Evolutionary conservation across 2,329 filamentous ascomycete genomes (phyloP).

Genomic region (Coniochaeta prunicola): DNA sequence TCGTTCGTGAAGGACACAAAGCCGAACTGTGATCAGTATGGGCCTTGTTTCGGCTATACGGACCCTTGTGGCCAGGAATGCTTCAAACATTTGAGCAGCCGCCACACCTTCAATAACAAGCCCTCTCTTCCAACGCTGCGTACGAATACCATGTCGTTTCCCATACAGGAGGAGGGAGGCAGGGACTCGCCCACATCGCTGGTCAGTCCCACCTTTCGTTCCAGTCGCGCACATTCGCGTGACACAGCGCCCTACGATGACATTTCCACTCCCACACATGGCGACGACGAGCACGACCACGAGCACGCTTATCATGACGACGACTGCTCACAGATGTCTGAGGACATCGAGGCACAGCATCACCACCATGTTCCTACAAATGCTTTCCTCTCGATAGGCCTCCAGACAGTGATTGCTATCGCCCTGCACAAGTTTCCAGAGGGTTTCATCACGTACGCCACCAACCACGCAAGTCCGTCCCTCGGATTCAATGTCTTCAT

Average conservation of each 20-base stretch:
- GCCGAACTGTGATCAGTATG: conserved; percentile 51
- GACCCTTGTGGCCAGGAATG: conserved; percentile 61
- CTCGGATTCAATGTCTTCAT: conserved; percentile 91
- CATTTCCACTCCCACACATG: conserved; percentile 7
- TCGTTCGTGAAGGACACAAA: conserved; percentile 62
- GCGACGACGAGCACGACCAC: conserved; percentile 16
- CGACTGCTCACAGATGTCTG: conserved; percentile 19
- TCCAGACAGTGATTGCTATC: conserved; percentile 93
- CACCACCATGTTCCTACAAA: conserved; percentile 96
- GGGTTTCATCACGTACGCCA: conserved; percentile 85
- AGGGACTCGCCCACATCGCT: conserved; percentile 17
- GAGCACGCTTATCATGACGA: conserved; percentile 7
- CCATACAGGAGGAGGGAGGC: background rate
- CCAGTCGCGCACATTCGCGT: conserved; percentile 30
- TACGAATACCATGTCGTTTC: conserved; percentile 19
- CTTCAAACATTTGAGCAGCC: conserved; percentile 47
- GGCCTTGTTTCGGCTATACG: conserved; percentile 56
- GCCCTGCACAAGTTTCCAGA: conserved; percentile 93
- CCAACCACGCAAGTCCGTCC: conserved; percentile 87
- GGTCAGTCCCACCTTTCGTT: conserved; percentile 25
- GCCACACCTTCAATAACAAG: conserved; percentile 21
- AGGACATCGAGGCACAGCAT: conserved; percentile 51
- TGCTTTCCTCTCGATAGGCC: conserved; percentile 86
- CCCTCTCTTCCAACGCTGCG: conserved; percentile 30
- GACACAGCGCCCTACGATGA: conserved; percentile 23